These are phyloP conservation scores for Trichoderma gracile DNA, from an alignment of 2,329 filamentous ascomycete species.

Conservation along the genomic window DNA sequence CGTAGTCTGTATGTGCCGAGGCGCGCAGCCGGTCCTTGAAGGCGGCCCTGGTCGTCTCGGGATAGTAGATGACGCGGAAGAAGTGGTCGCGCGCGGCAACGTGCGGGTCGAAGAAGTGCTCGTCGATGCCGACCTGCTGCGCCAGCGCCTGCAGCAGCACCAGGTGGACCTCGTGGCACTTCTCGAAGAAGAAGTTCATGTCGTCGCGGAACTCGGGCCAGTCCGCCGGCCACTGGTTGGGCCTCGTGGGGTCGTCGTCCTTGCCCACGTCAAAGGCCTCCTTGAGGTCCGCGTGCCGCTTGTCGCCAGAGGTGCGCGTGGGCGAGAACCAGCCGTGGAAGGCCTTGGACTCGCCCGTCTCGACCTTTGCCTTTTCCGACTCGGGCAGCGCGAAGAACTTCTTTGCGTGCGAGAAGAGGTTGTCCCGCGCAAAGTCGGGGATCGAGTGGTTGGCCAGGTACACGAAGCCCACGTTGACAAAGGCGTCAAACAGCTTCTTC, in stretches of 20 bases:
- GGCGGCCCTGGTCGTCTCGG: neutral
- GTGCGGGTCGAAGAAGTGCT: neutral
- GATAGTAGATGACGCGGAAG: neutral
- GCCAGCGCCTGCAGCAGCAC: neutral
- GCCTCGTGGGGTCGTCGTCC: neutral
- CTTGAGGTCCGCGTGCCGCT: neutral
- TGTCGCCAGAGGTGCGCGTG: neutral
- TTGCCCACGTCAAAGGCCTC: neutral
- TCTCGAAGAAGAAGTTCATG: conserved; percentile 1
- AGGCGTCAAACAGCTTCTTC: conserved; percentile 1
- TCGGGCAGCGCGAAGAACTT: neutral
- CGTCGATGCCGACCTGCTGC: neutral
- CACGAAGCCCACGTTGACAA: neutral
- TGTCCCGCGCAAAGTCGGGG: neutral
- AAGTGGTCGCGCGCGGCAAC: neutral
- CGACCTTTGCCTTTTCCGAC: neutral
- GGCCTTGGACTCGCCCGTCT: neutral
- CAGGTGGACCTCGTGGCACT: neutral
- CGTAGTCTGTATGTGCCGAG: neutral
- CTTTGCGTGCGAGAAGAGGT: neutral
- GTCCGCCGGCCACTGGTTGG: neutral
- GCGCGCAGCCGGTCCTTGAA: neutral
- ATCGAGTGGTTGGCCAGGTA: conserved; percentile 1
- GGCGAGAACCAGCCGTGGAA: conserved; percentile 1
- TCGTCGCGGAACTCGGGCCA: neutral